These are phyloP conservation scores for Bjerkandera adusta DNA, from an alignment of 1,284 basidiomycete species.

Conservation along the genomic window DNA sequence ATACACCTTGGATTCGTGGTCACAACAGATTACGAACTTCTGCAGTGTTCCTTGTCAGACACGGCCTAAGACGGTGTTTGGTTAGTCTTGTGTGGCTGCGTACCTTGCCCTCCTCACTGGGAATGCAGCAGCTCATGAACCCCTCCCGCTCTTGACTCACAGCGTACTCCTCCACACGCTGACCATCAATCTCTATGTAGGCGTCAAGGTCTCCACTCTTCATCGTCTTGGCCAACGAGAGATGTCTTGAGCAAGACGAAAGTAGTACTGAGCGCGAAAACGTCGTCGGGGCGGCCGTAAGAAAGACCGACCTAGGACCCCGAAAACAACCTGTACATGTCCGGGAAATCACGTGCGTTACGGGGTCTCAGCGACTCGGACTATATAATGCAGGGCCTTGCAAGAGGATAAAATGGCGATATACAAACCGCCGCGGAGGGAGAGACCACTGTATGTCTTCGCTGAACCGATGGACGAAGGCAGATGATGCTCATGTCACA, in stretches of 20 bases:
- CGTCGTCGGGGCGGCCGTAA: not conserved
- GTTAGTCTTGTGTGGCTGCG: not conserved
- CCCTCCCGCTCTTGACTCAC: not conserved
- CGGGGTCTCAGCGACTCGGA: too few species aligned
- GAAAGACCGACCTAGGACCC: not conserved
- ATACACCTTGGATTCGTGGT: not conserved
- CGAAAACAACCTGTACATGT: too few species aligned
- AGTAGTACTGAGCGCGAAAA: not conserved
- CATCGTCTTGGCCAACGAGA: not conserved
- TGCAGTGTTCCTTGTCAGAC: not conserved
- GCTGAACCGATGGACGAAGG: too few species aligned
- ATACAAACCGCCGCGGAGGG: too few species aligned
- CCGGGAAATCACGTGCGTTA: too few species aligned
- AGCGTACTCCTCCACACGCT: not conserved
- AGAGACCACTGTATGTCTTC: too few species aligned
- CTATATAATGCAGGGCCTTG: too few species aligned
- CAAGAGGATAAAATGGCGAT: too few species aligned
- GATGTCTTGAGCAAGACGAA: not conserved
- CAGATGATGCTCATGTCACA: too few species aligned
- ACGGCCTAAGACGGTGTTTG: not conserved
- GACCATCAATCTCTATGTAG: not conserved
- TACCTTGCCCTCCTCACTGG: not conserved
- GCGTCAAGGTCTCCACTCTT: not conserved
- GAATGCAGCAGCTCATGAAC: not conserved
- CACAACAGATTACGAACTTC: not conserved